A percentile compares a stretch with the other conserved stretches of the same genome.
Conservation (phyloP, 2,329 filamentous ascomycete species). For the Beauveria asiatica region DNA sequence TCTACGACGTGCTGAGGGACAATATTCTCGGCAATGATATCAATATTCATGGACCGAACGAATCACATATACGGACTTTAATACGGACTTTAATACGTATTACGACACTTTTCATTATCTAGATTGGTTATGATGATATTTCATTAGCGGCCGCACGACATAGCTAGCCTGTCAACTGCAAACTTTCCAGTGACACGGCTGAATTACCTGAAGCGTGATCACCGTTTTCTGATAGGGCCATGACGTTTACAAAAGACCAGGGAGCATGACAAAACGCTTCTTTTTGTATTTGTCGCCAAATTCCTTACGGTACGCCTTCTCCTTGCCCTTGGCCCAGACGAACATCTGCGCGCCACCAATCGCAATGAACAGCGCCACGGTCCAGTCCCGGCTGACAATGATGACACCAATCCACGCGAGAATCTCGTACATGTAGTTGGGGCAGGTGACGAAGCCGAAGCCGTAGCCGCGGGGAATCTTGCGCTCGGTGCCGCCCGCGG, state of each 20-base stretch:
- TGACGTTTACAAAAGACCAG: conserved; percentile 58
- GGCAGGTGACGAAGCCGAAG: conserved; percentile 82
- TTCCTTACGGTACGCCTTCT: conserved; percentile 79
- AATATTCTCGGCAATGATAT: background rate
- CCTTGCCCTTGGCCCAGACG: conserved; percentile 84
- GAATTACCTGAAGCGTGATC: background rate
- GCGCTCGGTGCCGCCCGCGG: conserved; percentile 71
- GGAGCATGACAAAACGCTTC: conserved; percentile 79
- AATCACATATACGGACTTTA: background rate
- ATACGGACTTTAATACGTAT: background rate
- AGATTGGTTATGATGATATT: background rate
- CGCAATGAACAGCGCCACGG: conserved; percentile 66
- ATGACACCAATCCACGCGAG: conserved; percentile 79
- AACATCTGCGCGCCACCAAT: conserved; percentile 74
- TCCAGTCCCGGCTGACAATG: conserved; percentile 69
- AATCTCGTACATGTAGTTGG: conserved; percentile 94
- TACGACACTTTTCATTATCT: background rate
- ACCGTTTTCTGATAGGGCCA: background rate
- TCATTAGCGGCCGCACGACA: background rate
- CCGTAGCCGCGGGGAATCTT: conserved; percentile 82
- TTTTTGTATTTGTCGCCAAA: conserved; percentile 93
- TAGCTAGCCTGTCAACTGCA: background rate
- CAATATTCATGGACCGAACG: background rate
- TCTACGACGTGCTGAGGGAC: conserved; percentile 22
- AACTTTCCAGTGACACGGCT: background rate